Evolutionary conservation across 805 yeast species (phyloP).

Genomic region (Cyberlindnera bimundalis): DNA sequence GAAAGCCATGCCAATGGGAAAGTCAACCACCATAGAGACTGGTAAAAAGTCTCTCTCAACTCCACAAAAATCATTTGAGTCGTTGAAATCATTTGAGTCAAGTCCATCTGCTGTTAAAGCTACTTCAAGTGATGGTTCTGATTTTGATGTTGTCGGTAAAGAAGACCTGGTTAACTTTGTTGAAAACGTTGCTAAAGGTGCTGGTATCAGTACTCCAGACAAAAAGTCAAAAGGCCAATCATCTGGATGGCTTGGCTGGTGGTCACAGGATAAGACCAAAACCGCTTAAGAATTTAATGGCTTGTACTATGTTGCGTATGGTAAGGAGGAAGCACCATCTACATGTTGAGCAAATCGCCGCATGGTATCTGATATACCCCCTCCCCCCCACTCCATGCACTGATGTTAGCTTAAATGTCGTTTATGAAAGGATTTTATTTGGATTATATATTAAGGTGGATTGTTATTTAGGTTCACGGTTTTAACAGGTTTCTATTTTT

Average conservation of each 20-base stretch:
- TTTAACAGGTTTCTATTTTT: neutral
- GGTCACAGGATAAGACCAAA: constrained; percentile 14
- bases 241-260: constrained; percentile 18
- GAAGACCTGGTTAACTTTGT: constrained; percentile 24
- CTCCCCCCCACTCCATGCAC: neutral
- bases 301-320: too few species aligned
- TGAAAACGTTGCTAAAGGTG: neutral
- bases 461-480: neutral
- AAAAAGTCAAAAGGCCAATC: neutral
- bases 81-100: neutral
- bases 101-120: neutral
- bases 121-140: constrained; percentile 24
- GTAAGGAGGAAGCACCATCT: too few species aligned
- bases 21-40: neutral
- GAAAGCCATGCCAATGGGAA: constrained; percentile 5
- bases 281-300: constrained; percentile 6
- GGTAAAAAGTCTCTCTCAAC: neutral
- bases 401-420: neutral
- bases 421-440: neutral
- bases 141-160: constrained; percentile 45
- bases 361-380: neutral
- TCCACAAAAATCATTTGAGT: constrained; percentile 5
- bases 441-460: neutral
- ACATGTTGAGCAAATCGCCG: neutral
- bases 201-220: neutral